Evolutionary conservation across 2,329 filamentous ascomycete species (phyloP), one percentile per base, ranked within the genome.

Genomic region (Colletotrichum liaoningense): DNA sequence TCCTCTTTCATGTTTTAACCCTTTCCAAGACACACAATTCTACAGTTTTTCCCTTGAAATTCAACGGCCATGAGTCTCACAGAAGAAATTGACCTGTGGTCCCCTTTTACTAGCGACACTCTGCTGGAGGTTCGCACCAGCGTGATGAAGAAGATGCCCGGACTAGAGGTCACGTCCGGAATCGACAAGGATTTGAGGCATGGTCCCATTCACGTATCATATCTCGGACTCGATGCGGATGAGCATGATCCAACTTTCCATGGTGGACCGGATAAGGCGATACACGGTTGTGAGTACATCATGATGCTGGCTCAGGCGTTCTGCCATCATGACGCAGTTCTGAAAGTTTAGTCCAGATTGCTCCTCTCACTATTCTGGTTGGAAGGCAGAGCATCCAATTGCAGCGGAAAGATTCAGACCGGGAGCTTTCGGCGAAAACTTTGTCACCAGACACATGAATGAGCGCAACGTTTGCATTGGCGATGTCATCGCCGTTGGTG

Each of bases 401-500:
- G 86, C 86, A 0, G 84, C 86, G 1, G 81, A 85, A 2, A 82
- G 84, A 3, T 92, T 93, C 75, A 81, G 83, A 5, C 86, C 87
- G 0, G 91, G 91, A 2, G 90, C 86, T 0, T 93, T 93, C 75
- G 91, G 91, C 7, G 91, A 93, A 81, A 93, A 93, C 76, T 82
- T 93, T 4, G 90, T 91, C 52, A 88, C 85, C 1, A 80, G 82
- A 1, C 82, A 83, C 54, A 88, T 92, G 83, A 92, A 91, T 76
- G 91, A 93, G 81, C 84, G 86, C 46, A 93, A 91, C 75, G 82
- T 93, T 1, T 93, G 91, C 79, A 91, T 93, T 64, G 91, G 91
- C 26, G 91, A 93, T 76, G 82, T 89, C 16, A 82, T 91, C 22
- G 82, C 85, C 0, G 85, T 92, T 8, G 86, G 87, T 0, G 81